Evolutionary conservation across 2,329 filamentous ascomycete species (phyloP), one percentile per base, ranked within the genome.

Genomic region (Verticillium nonalfalfae): DNA sequence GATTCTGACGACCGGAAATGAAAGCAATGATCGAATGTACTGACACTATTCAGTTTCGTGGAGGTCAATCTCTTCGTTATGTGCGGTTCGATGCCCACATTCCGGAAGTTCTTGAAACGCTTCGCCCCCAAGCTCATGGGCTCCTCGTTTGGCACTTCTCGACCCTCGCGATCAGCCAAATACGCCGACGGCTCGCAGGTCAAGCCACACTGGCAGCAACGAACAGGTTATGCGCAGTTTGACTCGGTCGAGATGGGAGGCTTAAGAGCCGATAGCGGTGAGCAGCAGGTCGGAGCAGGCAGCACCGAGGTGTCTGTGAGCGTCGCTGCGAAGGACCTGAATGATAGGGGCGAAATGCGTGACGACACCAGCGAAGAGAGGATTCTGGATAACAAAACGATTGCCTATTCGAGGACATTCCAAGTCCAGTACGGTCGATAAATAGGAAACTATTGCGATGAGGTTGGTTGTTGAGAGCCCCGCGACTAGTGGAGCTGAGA

Each of bases 51-150:
- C 39, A 72, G 71, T 21, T 69, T 73, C 55, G 61, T 73, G 52
- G 71, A 73, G 61, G 67, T 67, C 6, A 71, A 69, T 58, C 62
- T 69, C 1, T 67, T 72, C 57, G 61, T 70, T 21, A 68, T 68
- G 35, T 69, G 73, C 57, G 70, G 69, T 56, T 73, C 69, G 52
- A 71, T 76, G 61, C 74, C 75, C 1, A 76, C 75, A 1, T 58
- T 76, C 9, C 72, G 73, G 31, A 72, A 70, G 40, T 76, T 76
- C 66, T 69, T 74, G 59, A 67, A 67, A 26, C 70, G 74, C 62
- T 64, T 74, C 14, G 67, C 70, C 21, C 74, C 26, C 1, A 65
- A 58, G 26, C 38, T 72, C 14, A 65, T 73, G 33, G 66, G 66
- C 34, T 60, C 59, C 4, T 40, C 59, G 7, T 40, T n/a, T 36